A percentile compares a stretch with the other conserved stretches of the same genome.
phyloP scores from a whole-genome alignment of 2,329 filamentous ascomycete genomes.

The Emericellopsis atlantica region DNA sequence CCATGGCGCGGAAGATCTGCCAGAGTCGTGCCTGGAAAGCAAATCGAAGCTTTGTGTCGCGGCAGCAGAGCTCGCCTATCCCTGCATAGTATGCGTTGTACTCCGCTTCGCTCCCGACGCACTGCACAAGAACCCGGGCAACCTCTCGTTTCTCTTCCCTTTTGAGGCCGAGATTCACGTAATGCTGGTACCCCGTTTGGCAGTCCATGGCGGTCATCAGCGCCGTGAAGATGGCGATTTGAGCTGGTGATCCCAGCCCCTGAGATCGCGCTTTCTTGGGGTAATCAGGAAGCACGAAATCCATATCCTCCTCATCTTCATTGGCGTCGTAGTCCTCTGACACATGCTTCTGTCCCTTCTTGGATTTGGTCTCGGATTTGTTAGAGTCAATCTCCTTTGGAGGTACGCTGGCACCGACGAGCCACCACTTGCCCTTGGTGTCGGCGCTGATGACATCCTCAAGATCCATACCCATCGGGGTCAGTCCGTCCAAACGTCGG shows the following conservation, averaged over 20 bases:
- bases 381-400: neutral
- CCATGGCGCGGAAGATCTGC: constrained; percentile 73
- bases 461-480: constrained; percentile 72
- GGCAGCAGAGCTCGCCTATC: constrained; percentile 67
- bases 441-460: constrained; percentile 73
- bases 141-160: constrained; percentile 79
- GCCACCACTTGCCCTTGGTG: constrained; percentile 94
- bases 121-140: constrained; percentile 76
- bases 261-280: constrained; percentile 62
- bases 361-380: neutral
- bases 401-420: constrained; percentile 87
- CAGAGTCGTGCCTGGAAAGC: constrained; percentile 81
- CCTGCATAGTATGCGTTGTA: constrained; percentile 94
- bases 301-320: constrained; percentile 31
- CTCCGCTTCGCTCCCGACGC: constrained; percentile 64
- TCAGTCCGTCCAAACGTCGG: constrained; percentile 55
- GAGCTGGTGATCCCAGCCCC: constrained; percentile 76
- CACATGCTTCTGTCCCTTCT: constrained; percentile 6
- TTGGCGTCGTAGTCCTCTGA: constrained; percentile 17
- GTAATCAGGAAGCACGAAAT: constrained; percentile 51
- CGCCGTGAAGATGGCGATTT: constrained; percentile 84
- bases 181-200: constrained; percentile 68
- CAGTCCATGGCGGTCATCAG: constrained; percentile 78
- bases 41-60: constrained; percentile 63
- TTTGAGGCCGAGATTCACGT: constrained; percentile 75